Evolutionary conservation across 2,329 filamentous ascomycete species (phyloP), one percentile per base, ranked within the genome.

Genomic region (Chrysoporthe cubensis): DNA sequence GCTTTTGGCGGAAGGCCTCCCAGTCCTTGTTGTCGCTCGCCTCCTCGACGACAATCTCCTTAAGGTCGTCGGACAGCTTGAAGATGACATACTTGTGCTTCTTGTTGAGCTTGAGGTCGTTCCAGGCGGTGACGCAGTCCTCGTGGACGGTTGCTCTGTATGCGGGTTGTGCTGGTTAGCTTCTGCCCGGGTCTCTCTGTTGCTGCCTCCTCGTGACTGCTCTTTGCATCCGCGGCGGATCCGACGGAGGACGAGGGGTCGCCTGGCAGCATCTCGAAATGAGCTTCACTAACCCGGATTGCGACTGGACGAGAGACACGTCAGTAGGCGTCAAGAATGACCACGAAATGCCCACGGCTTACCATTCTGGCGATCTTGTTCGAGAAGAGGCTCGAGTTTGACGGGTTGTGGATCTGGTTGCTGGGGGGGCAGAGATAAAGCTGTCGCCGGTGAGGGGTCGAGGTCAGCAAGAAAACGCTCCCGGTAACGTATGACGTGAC

Each of bases 81-180:
- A 88, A 95, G 85, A 96, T 89, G 83, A 96, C 91, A 87, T 88
- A 96, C 83, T 93, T 94, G 84, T 88, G 85, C 84, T 88, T 89
- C 83, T 94, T 94, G 81, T 82, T 85, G 74, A 94, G 89, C 88
- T 95, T 95, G 73, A 95, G 87, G 74, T 94, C 90, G 81, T 94
- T 93, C 87, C 90, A 95, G 69, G 83, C 80, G 73, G 79, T 79
- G 78, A 88, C 87, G 87, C 91, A 94, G 69, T 94, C 91, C 78
- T 87, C 85, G 73, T 86, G 82, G 76, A 94, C 89, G 78, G 85
- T 85, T 74, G 91, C 91, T 86, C 91, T 94, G 80, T 67, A 60
- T 4, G 59, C 65, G 50, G 50, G 50, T 46, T 43, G 43, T 26
- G n/a, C 40, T 13, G 56, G 65, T 69, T 32, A 69, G 68, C 42